phyloP scores from a whole-genome alignment of 1,139 yeast species.

The Debaryomyces sp. region DNA sequence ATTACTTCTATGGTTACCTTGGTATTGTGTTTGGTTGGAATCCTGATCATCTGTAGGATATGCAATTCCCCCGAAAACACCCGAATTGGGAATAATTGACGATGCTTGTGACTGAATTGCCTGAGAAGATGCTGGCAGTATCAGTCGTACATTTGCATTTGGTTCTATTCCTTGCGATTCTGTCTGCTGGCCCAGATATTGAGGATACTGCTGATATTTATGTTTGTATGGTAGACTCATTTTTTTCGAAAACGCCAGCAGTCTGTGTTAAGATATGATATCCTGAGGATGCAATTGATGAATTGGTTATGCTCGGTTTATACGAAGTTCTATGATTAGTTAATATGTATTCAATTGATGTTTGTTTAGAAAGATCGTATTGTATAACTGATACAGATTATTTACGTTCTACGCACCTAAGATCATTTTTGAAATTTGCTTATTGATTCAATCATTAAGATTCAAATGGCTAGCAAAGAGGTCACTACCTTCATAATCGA shows the following conservation, averaged over 20 bases:
- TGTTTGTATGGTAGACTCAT: conserved; percentile 9
- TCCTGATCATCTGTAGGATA: not conserved
- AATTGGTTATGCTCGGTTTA: not conserved
- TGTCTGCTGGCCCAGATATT: not conserved
- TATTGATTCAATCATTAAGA: not conserved
- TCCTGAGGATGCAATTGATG: not conserved
- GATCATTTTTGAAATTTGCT: not conserved
- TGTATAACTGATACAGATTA: not conserved
- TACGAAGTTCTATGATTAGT: not conserved
- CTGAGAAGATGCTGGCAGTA: not conserved
- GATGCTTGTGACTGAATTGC: not conserved
- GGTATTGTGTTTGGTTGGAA: not conserved
- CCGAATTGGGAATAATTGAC: not conserved
- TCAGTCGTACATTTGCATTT: not conserved
- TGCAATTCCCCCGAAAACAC: not conserved
- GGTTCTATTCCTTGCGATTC: not conserved
- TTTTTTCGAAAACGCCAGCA: not conserved
- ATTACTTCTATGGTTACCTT: not conserved
- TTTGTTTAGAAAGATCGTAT: not conserved
- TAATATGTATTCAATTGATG: conserved; percentile 1
- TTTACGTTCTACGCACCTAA: not conserved
- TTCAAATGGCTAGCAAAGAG: conserved; percentile 43
- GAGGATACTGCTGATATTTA: conserved; percentile 5
- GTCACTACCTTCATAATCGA: conserved; percentile 59
- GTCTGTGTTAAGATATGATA: not conserved